These are phyloP conservation scores for Chrysoporthe puriensis DNA, from an alignment of 2,329 filamentous ascomycete genomes.

Conservation along the genomic window DNA sequence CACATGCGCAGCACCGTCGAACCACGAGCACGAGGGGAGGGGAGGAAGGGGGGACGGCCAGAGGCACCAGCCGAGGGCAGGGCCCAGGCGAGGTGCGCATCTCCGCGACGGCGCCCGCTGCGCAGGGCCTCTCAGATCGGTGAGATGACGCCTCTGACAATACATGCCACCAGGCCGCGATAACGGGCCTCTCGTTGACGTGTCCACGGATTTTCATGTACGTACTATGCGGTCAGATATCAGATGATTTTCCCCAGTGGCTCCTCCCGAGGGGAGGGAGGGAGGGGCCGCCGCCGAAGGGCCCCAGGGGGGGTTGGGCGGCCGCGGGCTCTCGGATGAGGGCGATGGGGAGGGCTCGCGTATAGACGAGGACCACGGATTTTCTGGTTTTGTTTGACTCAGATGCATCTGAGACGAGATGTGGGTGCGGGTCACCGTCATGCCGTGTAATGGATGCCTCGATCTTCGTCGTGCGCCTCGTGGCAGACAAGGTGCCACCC, in stretches of 20 bases:
- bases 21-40: not conserved
- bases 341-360: not conserved
- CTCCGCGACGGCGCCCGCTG: conserved; percentile 3
- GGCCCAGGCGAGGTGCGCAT: not conserved
- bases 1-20: conserved; percentile 13
- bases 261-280: conserved; percentile 23
- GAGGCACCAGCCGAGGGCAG: too few relatives aligned
- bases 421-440: conserved; percentile 7
- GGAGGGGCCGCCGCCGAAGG: not conserved
- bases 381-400: conserved; percentile 17
- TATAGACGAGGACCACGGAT: conserved; percentile 6
- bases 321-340: not conserved
- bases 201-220: conserved; percentile 28
- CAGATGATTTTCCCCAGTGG: conserved; percentile 24
- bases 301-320: not conserved
- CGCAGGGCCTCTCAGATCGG: conserved; percentile 4
- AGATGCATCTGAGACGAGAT: conserved; percentile 28
- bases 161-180: conserved; percentile 26
- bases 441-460: conserved; percentile 23
- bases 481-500: conserved; percentile 21
- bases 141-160: conserved; percentile 14
- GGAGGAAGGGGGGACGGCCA: conserved; percentile 3
- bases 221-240: conserved; percentile 29
- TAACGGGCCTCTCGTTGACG: conserved; percentile 29
- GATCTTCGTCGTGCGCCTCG: conserved; percentile 23